Evolutionary conservation across 2,329 filamentous ascomycete species (phyloP).

Genomic region (Aureobasidium sp.): DNA sequence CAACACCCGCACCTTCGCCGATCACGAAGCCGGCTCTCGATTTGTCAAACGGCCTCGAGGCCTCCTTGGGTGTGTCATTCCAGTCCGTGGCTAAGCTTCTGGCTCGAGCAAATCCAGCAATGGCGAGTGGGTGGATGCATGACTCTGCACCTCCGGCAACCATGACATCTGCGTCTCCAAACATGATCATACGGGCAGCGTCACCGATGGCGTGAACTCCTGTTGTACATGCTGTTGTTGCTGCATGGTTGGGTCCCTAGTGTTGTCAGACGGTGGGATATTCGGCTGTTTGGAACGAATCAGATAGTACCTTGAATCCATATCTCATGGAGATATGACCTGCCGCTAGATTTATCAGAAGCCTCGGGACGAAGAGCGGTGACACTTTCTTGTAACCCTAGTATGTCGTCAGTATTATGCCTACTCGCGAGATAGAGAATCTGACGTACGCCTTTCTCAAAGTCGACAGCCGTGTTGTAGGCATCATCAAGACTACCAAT

Average conservation of each 20-base stretch:
- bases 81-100: conserved; percentile 76
- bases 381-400: conserved; percentile 91
- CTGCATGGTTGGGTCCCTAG: conserved; percentile 83
- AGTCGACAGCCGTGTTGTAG: conserved; percentile 73
- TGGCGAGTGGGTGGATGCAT: conserved; percentile 88
- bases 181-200: conserved; percentile 84
- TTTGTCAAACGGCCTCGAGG: conserved; percentile 82
- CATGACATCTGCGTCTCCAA: conserved; percentile 91
- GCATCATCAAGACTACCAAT: conserved; percentile 92
- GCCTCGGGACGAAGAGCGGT: conserved; percentile 83
- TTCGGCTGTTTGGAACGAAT: conserved; percentile 24
- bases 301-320: conserved; percentile 57
- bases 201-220: conserved; percentile 93
- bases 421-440: neutral
- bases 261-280: neutral
- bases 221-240: conserved; percentile 91
- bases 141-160: conserved; percentile 91
- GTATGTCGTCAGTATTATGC: neutral
- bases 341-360: conserved; percentile 90
- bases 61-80: conserved; percentile 62
- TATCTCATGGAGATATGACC: conserved; percentile 92
- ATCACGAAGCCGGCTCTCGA: conserved; percentile 82
- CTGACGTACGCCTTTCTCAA: conserved; percentile 59
- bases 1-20: conserved; percentile 80
- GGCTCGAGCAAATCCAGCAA: conserved; percentile 84